Percentiles rank a stretch among this genome's conserved stretches.
phyloP scores from a whole-genome alignment of 1,284 basidiomycete genomes.

The Phellopilus nigrolimitatus region DNA sequence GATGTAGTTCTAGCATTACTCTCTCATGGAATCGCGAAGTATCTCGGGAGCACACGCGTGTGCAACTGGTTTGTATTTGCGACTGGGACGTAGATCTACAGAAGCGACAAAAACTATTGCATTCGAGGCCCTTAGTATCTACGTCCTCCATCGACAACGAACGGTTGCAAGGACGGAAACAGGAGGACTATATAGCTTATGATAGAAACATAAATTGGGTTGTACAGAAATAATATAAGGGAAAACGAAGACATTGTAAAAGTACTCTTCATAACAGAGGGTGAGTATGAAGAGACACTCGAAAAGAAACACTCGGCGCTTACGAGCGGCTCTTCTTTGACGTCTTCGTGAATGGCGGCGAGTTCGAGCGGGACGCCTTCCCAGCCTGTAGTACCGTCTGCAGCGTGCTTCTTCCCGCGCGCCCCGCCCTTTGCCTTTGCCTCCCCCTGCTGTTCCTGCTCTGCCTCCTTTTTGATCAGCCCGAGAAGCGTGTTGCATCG shows the following conservation, averaged over 20 bases:
- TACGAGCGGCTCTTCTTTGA: conserved; percentile 13
- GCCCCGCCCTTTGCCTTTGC: conserved; percentile 51
- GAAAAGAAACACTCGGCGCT: neutral
- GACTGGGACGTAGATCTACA: conserved; percentile 53
- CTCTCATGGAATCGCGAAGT: too few relatives aligned
- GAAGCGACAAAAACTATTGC: conserved; percentile 59
- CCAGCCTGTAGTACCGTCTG: conserved; percentile 4
- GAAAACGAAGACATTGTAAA: neutral
- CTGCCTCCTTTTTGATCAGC: conserved; percentile 91
- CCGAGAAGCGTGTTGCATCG: conserved; percentile 86
- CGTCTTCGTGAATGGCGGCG: conserved; percentile 15
- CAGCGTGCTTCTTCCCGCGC: conserved; percentile 35
- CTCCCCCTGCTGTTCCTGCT: conserved; percentile 60
- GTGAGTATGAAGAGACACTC: neutral
- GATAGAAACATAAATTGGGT: neutral
- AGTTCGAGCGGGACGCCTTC: conserved; percentile 14
- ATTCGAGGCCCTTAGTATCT: conserved; percentile 8
- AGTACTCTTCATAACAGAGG: neutral
- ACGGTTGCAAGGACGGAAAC: conserved; percentile 12
- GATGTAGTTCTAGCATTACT: too few relatives aligned
- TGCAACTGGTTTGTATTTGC: neutral
- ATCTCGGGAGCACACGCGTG: too few relatives aligned
- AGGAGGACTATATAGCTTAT: neutral
- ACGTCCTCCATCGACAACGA: neutral
- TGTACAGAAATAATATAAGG: neutral